phyloP scores from a whole-genome alignment of 768 basidiomycete species.

The Cystofilobasidium capitatum region DNA sequence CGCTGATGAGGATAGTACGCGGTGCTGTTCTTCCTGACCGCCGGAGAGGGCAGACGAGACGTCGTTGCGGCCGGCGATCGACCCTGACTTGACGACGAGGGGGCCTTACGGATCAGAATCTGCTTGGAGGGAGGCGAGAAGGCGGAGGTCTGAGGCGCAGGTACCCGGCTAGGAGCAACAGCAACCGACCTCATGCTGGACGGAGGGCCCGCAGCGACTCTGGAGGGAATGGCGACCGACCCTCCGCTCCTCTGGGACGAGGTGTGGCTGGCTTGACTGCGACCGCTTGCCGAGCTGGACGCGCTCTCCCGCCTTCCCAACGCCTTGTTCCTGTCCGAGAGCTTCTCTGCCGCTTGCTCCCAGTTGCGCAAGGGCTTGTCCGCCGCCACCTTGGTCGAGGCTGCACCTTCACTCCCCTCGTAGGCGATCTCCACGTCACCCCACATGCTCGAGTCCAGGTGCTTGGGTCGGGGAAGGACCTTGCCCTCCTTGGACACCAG shows the following conservation, averaged over 20 bases:
- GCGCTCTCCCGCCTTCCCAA: background rate
- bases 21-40: background rate
- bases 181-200: background rate
- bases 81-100: background rate
- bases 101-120: background rate
- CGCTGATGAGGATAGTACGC: background rate
- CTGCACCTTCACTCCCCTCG: background rate
- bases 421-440: slow-evolving; percentile 2
- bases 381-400: too few species aligned
- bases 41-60: background rate
- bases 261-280: background rate
- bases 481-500: background rate
- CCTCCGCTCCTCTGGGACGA: background rate
- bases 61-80: background rate
- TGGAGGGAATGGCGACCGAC: background rate
- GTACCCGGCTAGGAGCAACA: too few species aligned
- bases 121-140: too few species aligned
- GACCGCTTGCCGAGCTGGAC: background rate
- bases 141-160: too few species aligned
- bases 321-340: background rate
- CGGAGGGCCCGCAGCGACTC: too few species aligned
- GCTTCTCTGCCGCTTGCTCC: background rate
- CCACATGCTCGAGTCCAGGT: background rate
- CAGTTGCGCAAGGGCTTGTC: too few species aligned
- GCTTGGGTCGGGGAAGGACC: background rate